Conservation (phyloP, 257 asterid genomes). For the Solanum commersonii region DNA sequence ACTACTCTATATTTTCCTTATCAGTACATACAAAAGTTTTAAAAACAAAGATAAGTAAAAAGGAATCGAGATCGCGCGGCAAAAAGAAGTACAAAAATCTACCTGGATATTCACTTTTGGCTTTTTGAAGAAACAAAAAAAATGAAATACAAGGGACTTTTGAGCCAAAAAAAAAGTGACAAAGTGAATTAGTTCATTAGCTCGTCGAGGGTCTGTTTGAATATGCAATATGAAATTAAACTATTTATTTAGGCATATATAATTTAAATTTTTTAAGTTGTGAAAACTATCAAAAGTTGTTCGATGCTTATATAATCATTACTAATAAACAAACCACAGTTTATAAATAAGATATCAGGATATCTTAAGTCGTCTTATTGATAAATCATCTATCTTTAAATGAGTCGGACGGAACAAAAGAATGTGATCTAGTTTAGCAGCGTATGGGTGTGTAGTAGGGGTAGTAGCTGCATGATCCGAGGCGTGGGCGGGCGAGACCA, state of each 20-base stretch:
- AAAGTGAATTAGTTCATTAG: not conserved
- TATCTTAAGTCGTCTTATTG: too few relatives aligned
- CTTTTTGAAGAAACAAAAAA: not conserved
- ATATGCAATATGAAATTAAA: too few relatives aligned
- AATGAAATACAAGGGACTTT: not conserved
- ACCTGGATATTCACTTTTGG: conserved; percentile 7
- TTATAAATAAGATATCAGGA: fast-evolving
- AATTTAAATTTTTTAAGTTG: too few relatives aligned
- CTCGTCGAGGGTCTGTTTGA: too few relatives aligned
- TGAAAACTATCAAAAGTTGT: too few relatives aligned
- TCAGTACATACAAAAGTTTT: not conserved
- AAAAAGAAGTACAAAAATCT: not conserved
- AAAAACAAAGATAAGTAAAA: not conserved
- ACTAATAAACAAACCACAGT: too few relatives aligned
- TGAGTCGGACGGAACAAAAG: not conserved
- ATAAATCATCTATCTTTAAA: too few relatives aligned
- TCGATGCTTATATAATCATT: too few relatives aligned
- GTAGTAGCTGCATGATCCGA: not conserved
- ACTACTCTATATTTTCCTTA: not conserved
- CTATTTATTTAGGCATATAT: fast-evolving
- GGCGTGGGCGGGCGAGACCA: not conserved
- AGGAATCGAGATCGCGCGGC: not conserved
- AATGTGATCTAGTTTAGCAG: not conserved
- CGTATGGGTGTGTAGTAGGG: not conserved
- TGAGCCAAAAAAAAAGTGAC: not conserved